phyloP scores from a whole-genome alignment of 192 early-diverging fungal genomes.

The Kappamyces sp. region DNA sequence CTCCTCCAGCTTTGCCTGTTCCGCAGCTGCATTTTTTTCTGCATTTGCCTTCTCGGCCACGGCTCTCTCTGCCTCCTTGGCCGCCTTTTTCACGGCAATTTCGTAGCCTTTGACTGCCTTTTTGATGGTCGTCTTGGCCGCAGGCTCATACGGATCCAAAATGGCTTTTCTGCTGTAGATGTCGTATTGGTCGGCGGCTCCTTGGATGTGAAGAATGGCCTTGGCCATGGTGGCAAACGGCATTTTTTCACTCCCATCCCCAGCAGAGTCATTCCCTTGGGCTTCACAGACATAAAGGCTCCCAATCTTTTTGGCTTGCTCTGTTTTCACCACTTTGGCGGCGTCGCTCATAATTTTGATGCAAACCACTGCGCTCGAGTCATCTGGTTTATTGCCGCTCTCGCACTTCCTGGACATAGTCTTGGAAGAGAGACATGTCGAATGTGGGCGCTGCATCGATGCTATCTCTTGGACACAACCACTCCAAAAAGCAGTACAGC shows the following conservation, averaged over 20 bases:
- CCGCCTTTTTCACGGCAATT: constrained; percentile 58
- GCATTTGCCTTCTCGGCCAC: constrained; percentile 1
- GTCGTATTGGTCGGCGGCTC: constrained; percentile 40
- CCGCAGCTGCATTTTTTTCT: constrained; percentile 47
- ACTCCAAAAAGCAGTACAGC: constrained; percentile 74
- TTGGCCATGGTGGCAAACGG: constrained; percentile 75
- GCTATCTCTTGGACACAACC: constrained; percentile 61
- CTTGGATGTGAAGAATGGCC: constrained; percentile 52
- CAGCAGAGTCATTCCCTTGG: constrained; percentile 73
- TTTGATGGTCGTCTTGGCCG: constrained; percentile 87
- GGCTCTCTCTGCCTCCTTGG: constrained; percentile 35
- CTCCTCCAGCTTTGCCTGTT: constrained; percentile 71
- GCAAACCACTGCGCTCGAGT: too few species aligned
- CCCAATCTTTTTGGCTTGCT: too few species aligned
- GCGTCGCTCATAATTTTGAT: too few species aligned
- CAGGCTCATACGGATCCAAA: constrained; percentile 66
- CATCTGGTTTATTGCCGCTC: too few species aligned
- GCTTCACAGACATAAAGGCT: constrained; percentile 72
- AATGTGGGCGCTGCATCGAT: constrained; percentile 67
- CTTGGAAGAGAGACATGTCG: background rate
- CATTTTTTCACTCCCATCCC: constrained; percentile 62
- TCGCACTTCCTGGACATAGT: too few species aligned
- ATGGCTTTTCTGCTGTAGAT: constrained; percentile 65
- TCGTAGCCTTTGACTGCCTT: constrained; percentile 83
- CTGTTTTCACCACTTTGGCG: too few species aligned